phyloP scores from a whole-genome alignment of 208 protist genomes.

The Leptomonas seymouri region DNA sequence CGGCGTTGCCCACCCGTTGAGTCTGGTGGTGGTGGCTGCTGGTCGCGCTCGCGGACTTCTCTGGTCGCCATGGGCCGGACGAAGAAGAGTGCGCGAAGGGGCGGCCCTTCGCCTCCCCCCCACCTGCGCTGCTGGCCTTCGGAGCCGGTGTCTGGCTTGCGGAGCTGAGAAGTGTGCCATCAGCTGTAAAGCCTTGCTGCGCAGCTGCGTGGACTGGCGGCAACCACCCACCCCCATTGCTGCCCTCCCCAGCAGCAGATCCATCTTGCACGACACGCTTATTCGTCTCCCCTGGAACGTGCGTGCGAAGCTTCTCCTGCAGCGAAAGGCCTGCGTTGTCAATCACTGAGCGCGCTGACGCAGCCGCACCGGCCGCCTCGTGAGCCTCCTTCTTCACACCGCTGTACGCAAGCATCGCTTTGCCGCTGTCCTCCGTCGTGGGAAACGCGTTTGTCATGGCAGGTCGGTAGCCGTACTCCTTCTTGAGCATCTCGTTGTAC shows the following conservation, averaged over 20 bases:
- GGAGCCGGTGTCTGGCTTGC: neutral
- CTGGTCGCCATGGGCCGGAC: neutral
- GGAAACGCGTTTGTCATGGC: slow-evolving; percentile 37
- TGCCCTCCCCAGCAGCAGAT: neutral
- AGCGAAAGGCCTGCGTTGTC: neutral
- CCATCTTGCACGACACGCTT: slow-evolving; percentile 1
- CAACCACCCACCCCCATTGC: slow-evolving; percentile 2
- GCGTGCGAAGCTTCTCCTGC: slow-evolving; percentile 28
- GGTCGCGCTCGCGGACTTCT: slow-evolving; percentile 13
- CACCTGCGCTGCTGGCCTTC: neutral
- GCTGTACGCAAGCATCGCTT: slow-evolving; percentile 24
- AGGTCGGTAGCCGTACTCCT: slow-evolving; percentile 78
- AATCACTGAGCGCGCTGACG: neutral
- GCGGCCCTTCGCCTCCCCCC: neutral
- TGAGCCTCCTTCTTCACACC: neutral
- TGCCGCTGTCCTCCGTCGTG: slow-evolving; percentile 52
- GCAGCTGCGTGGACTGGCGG: slow-evolving; percentile 10
- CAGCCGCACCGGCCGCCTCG: neutral
- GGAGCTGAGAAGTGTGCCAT: neutral
- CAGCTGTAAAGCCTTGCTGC: neutral
- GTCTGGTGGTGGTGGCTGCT: neutral
- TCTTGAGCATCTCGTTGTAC: slow-evolving; percentile 73
- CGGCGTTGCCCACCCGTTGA: neutral
- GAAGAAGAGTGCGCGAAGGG: slow-evolving; percentile 17
- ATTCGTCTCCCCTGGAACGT: slow-evolving; percentile 22